Evolutionary conservation across 1,139 yeast genomes (phyloP).

Genomic region (Trichomonascaceae sp.): DNA sequence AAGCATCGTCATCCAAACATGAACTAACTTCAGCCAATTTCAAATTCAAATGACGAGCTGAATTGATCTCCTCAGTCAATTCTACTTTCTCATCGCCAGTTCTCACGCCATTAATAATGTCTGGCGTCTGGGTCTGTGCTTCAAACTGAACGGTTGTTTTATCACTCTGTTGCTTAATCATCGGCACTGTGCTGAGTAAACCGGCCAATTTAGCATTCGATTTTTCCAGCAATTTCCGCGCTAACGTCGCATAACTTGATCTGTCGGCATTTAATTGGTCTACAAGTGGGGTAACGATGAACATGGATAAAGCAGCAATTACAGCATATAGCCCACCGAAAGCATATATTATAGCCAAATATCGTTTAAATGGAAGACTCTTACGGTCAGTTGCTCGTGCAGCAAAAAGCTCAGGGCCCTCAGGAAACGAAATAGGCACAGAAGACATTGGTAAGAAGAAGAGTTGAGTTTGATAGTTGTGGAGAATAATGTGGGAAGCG

Average conservation of each 20-base stretch:
- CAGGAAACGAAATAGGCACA: constrained; percentile 3
- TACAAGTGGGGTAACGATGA: constrained; percentile 31
- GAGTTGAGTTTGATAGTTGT: neutral
- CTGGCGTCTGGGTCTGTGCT: constrained; percentile 29
- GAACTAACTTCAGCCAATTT: constrained; percentile 13
- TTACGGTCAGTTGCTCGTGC: constrained; percentile 4
- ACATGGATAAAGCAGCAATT: constrained; percentile 29
- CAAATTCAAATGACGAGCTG: constrained; percentile 8
- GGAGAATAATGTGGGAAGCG: neutral
- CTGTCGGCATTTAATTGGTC: constrained; percentile 32
- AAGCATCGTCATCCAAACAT: neutral
- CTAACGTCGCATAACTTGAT: constrained; percentile 26
- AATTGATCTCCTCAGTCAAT: neutral
- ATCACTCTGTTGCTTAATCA: constrained; percentile 19
- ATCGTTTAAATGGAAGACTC: constrained; percentile 23
- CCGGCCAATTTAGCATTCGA: constrained; percentile 21
- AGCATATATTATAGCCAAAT: constrained; percentile 25
- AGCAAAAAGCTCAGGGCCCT: constrained; percentile 4
- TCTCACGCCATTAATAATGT: neutral
- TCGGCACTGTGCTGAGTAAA: constrained; percentile 22
- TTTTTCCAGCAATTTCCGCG: constrained; percentile 18
- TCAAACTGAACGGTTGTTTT: constrained; percentile 22
- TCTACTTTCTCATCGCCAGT: constrained; percentile 1
- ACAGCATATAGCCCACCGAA: constrained; percentile 33
- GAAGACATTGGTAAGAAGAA: constrained; percentile 3